Percentiles rank a stretch among this genome's conserved stretches.
phyloP scores from a whole-genome alignment of 345 rosid species.

The Orychophragmus violaceus region DNA sequence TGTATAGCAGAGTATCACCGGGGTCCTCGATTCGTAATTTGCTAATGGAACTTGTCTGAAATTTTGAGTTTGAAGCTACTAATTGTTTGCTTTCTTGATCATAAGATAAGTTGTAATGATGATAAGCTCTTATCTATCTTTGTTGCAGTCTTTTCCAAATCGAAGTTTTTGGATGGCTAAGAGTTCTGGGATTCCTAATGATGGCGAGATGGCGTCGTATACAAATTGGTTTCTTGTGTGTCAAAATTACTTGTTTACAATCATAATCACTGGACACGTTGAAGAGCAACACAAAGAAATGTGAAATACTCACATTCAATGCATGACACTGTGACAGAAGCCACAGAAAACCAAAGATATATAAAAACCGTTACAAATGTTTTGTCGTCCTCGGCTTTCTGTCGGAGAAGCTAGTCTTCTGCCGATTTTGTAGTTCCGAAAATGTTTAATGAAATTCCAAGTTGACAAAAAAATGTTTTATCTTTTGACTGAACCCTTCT shows the following conservation, averaged over 20 bases:
- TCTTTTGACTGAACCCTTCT: slow-evolving; percentile 12
- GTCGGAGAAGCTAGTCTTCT: too few species aligned
- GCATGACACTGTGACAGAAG: neutral
- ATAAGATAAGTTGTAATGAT: neutral
- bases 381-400: too few species aligned
- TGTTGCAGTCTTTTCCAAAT: slow-evolving; percentile 1
- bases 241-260: too few species aligned
- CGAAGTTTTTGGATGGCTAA: slow-evolving; percentile 38
- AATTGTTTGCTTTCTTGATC: neutral
- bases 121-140: neutral
- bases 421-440: too few species aligned
- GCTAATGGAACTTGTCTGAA: neutral
- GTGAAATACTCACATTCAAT: too few species aligned
- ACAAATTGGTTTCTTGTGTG: neutral
- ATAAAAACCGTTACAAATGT: slow-evolving; percentile 24
- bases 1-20: neutral
- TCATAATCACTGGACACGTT: too few species aligned
- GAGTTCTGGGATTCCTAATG: slow-evolving; percentile 43
- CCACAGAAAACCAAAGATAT: slow-evolving; percentile 5
- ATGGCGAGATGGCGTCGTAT: slow-evolving; percentile 38
- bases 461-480: slow-evolving; percentile 25
- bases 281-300: too few species aligned
- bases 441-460: too few species aligned
- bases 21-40: neutral
- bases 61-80: neutral